Evolutionary conservation across 2,329 filamentous ascomycete genomes (phyloP), one percentile per base, ranked within the genome.

Genomic region (Stachybotrys chartarum): DNA sequence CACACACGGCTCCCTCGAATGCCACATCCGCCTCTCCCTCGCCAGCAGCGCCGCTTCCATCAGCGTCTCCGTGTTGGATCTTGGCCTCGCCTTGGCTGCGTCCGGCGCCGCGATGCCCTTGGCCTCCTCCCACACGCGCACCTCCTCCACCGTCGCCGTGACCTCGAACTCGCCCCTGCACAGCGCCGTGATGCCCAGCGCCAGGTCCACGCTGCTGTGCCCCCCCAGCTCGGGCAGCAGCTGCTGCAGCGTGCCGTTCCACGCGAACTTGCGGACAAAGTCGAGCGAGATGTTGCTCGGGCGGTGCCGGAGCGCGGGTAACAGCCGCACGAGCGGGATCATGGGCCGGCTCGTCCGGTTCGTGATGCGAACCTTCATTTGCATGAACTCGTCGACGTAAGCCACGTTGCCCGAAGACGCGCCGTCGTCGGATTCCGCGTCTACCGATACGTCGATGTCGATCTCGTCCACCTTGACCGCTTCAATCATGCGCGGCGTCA

Each of bases 81-180:
- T 68, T 51, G 70, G 69, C 57, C 77, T 70, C 10, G 66, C 61
- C 45, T 62, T 56, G 39, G 60, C 54, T 57, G 62, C 64, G 39
- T 65, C 57, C 58, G 55, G 50, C 58, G 61, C 30, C 60, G 66
- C 48, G 18, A 31, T 53, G 53, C 58, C 57, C 66, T 66, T 57
- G 62, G 67, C 64, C 45, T 69, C 68, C 18, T 68, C 67, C 73
- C 73, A 79, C 7, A 89, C 66, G 57, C 79, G 78, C 3, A 88
- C 83, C 75, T 97, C 92, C 71, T 97, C 92, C 0, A 96, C 84
- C 12, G 83, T 87, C 6, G 86, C 91, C 30, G 83, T 83, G 24
- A 96, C 78, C 70, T 96, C 91, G 68, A 93, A 96, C 60, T 90
- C 84, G 16, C 92, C 92, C 49, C 85, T 80, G 61, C 88, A 91